Evolutionary conservation across 2,329 filamentous ascomycete species (phyloP), one percentile per base, ranked within the genome.

Genomic region (Pseudocercospora crystallina): DNA sequence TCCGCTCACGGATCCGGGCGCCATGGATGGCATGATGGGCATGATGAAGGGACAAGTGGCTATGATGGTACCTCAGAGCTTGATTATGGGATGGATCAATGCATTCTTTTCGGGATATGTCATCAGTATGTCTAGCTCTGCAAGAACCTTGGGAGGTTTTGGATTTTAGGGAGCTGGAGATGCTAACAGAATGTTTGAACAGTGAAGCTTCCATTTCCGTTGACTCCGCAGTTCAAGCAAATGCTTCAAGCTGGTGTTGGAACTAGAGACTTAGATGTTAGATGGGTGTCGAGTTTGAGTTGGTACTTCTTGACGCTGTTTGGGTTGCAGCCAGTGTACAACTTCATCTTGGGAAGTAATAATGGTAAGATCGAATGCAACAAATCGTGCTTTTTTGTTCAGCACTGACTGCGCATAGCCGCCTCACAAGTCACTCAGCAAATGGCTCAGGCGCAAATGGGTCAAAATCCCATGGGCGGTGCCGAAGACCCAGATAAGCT

Each of bases 41-140:
- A 96, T 96, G 90, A 95, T 99, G 89, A 99, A 99, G 82, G 91
- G 91, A 51, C 96, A 99, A 69, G 96, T 99, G 88, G 92, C 94
- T 59, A 99, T 97, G 94, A 97, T 99, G 77, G 90, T 99, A 51
- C 94, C 94, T 42, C 96, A 99, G 73, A 97, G 91, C 5, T 75
- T 99, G 69, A 99, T 99, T 62, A 99, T 99, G 94, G 94, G 92
- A 60, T 99, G 94, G 94, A 97, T 99, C 70, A 99, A 99, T 75
- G 91, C 94, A 0, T 99, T 97, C 69, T 99, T 99, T 66, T 95
- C 90, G 45, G 94, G 94, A 30, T 99, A 96, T 68, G 94, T 99
- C 41, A 96, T 99, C 57, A 90, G 90, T 95, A 78, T 65, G 84
- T 51, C 37, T 13, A 26, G n/a, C 31, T 15, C 14, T n/a, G n/a